phyloP scores from a whole-genome alignment of 148 eudicot species.

The Fagopyrum esculentum region DNA sequence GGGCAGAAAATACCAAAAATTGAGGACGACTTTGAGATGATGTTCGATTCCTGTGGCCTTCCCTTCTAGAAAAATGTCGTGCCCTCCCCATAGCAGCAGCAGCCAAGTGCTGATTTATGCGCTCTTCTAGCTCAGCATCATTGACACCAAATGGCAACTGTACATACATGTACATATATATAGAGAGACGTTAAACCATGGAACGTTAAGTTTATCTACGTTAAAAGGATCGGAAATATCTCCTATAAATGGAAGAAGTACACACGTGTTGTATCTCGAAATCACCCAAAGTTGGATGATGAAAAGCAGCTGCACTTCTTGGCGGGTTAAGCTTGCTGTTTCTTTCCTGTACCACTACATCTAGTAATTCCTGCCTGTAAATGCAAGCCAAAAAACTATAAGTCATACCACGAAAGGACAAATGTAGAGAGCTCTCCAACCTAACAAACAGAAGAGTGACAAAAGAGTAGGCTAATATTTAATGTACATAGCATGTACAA shows the following conservation, averaged over 20 bases:
- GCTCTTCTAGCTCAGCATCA: conserved; percentile 95
- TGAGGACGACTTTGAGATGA: conserved; percentile 83
- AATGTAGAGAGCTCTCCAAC: too few relatives aligned
- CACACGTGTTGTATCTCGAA: conserved; percentile 87
- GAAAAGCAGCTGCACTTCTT: conserved; percentile 75
- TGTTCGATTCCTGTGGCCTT: conserved; percentile 74
- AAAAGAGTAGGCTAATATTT: too few relatives aligned
- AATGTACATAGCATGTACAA: too few relatives aligned
- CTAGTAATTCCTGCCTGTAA: conserved; percentile 85
- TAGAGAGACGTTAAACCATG: neutral
- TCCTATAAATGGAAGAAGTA: neutral
- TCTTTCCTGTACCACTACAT: conserved; percentile 81
- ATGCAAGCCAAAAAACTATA: neutral
- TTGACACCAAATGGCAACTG: conserved; percentile 76
- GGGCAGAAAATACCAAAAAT: conserved; percentile 60
- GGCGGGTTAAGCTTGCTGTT: conserved; percentile 50
- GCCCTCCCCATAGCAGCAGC: conserved; percentile 98
- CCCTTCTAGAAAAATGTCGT: conserved; percentile 73
- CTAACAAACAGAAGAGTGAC: too few relatives aligned
- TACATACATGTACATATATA: neutral
- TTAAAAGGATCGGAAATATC: neutral
- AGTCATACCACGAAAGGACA: neutral
- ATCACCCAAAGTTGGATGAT: conserved; percentile 79
- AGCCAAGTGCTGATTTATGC: conserved; percentile 91
- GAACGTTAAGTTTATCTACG: neutral